Evolutionary conservation across 495 filamentous ascomycete species (phyloP), one percentile per base, ranked within the genome.

Genomic region (Penicillium tannophilum): DNA sequence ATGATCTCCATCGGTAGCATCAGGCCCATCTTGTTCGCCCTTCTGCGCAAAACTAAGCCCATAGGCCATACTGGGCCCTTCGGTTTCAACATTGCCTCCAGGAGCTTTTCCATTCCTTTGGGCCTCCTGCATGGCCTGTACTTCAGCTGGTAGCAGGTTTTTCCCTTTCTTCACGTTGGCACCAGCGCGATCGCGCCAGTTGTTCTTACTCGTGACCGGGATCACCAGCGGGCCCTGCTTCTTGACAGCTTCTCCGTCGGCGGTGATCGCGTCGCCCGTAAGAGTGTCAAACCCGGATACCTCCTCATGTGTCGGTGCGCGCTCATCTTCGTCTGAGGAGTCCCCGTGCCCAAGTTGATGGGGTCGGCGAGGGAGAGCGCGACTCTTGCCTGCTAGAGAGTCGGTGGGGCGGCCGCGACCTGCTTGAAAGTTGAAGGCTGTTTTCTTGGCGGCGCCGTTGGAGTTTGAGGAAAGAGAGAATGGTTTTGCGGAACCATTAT

Each of bases 141-240:
- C 78, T 59, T 83, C 80, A 23, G 74, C 69, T 8, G 82, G 80
- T 9, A 86, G 69, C 8, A 82, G 60, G 52, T 83, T 84, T 66
- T 77, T 73, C 49, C 78, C 77, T 52, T 82, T 83, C 52, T 76
- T 76, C 46, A 86, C 82, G 56, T 77, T 78, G 4, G 65, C 54
- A 9, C 76, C 76, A 1, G 76, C 60, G 11, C 77, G 69, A 56
- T 86, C 86, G 64, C 86, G 84, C 89, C 89, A 91, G 66, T 92
- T 85, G 50, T 87, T 84, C 67, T 88, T 90, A 69, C 80, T 81
- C 56, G 86, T 79, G 12, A 81, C 81, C 12, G 78, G 78, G 53
- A 94, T 94, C 24, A 90, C 80, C 24, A 90, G 72, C 12, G 82
- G 53, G 80, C 51, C 71, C 68, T 48, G 81, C 77, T 73, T 58